Conservation (phyloP, 1,284 basidiomycete species). For the Leucoagaricus sp. region DNA sequence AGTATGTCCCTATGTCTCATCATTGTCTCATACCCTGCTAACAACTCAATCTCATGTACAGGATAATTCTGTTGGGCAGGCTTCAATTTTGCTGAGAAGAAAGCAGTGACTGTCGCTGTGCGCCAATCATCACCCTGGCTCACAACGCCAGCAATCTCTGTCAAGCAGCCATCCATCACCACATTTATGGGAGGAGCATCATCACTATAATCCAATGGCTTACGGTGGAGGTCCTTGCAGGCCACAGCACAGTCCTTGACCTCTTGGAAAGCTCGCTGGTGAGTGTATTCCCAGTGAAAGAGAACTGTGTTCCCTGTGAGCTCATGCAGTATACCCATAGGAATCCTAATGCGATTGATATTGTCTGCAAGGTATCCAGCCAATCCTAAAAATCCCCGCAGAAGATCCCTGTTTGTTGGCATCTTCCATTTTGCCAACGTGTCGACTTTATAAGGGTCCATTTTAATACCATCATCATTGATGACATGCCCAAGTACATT, state of each 20-base stretch:
- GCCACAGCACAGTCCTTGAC: conserved; percentile 26
- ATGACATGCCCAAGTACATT: conserved; percentile 8
- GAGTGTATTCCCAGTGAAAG: conserved; percentile 31
- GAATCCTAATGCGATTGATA: conserved; percentile 1
- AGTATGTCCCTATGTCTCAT: conserved; percentile 30
- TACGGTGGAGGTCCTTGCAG: conserved; percentile 21
- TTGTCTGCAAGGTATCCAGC: conserved; percentile 13
- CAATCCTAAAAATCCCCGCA: conserved; percentile 5
- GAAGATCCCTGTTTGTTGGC: conserved; percentile 10
- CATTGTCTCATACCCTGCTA: conserved; percentile 36
- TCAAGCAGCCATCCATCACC: conserved; percentile 29
- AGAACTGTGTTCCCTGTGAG: conserved; percentile 15
- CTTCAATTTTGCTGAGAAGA: conserved; percentile 39
- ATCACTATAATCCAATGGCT: conserved; percentile 25
- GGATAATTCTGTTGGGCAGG: conserved; percentile 34
- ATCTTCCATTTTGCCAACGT: conserved; percentile 13
- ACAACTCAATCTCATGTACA: conserved; percentile 26
- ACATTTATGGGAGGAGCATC: conserved; percentile 24
- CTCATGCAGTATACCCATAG: conserved; percentile 13
- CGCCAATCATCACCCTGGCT: conserved; percentile 31
- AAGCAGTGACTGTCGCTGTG: conserved; percentile 28
- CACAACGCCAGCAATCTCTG: conserved; percentile 31
- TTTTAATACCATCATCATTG: conserved; percentile 7
- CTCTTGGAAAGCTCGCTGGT: conserved; percentile 36
- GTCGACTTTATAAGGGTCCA: conserved; percentile 16